Evolutionary conservation across 805 yeast species (phyloP).

Genomic region (Cyberlindnera sargentensis): DNA sequence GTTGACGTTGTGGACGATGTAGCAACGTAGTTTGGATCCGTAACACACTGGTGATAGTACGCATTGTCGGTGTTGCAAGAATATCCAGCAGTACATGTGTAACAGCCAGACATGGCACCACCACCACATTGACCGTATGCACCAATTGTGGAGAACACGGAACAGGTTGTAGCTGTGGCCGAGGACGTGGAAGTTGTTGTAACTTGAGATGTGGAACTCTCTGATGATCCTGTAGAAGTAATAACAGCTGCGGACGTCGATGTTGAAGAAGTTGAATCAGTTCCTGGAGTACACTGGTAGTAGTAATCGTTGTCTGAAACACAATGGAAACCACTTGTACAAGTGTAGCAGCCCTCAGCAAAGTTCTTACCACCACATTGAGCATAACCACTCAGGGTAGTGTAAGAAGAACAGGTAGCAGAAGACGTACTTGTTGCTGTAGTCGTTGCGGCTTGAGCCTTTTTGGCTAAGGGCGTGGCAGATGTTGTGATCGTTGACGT

Average conservation of each 20-base stretch:
- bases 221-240: neutral
- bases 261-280: neutral
- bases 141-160: too few species aligned
- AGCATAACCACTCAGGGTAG: constrained; percentile 2
- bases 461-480: too few species aligned
- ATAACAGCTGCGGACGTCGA: neutral
- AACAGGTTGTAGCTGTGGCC: too few species aligned
- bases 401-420: neutral
- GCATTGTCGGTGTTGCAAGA: constrained; percentile 6
- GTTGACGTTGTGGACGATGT: too few species aligned
- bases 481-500: too few species aligned
- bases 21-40: too few species aligned
- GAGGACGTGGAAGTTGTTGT: neutral
- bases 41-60: constrained; percentile 8
- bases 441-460: too few species aligned
- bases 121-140: neutral
- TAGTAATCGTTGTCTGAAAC: constrained; percentile 8
- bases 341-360: constrained; percentile 5
- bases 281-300: constrained; percentile 10
- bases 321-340: constrained; percentile 11
- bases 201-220: neutral
- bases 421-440: neutral
- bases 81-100: constrained; percentile 7
- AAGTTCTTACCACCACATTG: constrained; percentile 16
- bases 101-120: neutral